Base-by-base conservation (phyloP, 179 eudicot species). In the Amaranthus tricolor region DNA sequence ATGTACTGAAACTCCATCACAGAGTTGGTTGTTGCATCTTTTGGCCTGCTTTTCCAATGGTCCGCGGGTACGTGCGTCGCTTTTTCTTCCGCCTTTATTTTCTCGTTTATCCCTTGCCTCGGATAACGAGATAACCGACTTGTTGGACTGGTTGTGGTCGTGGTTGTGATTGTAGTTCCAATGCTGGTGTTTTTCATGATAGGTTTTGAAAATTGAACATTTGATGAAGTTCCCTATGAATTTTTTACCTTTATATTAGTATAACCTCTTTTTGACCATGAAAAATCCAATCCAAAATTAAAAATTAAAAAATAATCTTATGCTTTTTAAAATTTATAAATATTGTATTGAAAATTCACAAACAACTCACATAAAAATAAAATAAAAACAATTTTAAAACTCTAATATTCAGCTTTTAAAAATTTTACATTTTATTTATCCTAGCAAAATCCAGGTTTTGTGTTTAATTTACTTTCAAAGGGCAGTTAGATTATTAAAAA, bases 1-100 rank as follows among this genome's bases (percentile, higher is more conserved):
- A 90, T 82, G 88, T 94, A 91, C 75, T 86, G 78, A 49, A 68
- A 76, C 71, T 83, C 88, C 16, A 72, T 78, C 20, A 69, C 61
- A 3, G 79, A 74, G 8, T 50, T 68, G 6, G 16, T 17, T 7
- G 75, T 7, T 44, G 47, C 64, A 43, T 53, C n/a, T 47, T 73
- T 74, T 20, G 45, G 19, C 53, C 31, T 62, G 20, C 57, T 43
- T 55, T 54, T 63, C 62, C 56, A 56, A 65, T 62, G 78, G 77
- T 43, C 53, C 70, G 78, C 74, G 56, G 60, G 77, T 55, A 63
- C 63, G 20, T 80, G 80, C 54, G 73, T 78, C 63, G 62, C 73
- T 84, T 84, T 71, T 74, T 65, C 61, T 16, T 49, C 40, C 2
- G 40, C 40, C 40, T 31, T 68, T 53, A 47, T 9, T 66, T 45